These are phyloP conservation scores for Colletotrichum sp. DNA, from an alignment of 2,329 filamentous ascomycete species.

Conservation along the genomic window DNA sequence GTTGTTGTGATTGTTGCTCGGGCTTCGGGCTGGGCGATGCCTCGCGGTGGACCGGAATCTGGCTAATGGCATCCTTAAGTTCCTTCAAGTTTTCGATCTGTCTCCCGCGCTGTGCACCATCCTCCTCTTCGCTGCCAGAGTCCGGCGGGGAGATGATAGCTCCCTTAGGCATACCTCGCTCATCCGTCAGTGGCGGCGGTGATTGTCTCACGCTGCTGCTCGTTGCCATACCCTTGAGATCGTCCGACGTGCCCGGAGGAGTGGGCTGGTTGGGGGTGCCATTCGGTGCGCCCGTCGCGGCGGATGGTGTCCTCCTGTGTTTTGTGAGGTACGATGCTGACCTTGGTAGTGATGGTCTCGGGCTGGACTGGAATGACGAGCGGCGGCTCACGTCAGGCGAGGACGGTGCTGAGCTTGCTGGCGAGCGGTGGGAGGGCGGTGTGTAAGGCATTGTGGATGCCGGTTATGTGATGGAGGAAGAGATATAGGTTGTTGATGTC, in stretches of 20 bases:
- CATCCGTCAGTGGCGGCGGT: conserved; percentile 79
- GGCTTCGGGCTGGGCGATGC: conserved; percentile 54
- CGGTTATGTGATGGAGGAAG: background rate
- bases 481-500: background rate
- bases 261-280: conserved; percentile 44
- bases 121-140: conserved; percentile 84
- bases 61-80: conserved; percentile 81
- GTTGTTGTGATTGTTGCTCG: conserved; percentile 5
- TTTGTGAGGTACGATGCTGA: conserved; percentile 71
- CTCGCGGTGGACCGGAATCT: conserved; percentile 71
- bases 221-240: conserved; percentile 50
- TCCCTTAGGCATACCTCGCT: conserved; percentile 75
- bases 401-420: conserved; percentile 60
- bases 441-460: conserved; percentile 79
- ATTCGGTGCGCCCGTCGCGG: conserved; percentile 27
- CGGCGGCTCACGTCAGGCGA: conserved; percentile 65
- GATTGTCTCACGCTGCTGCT: conserved; percentile 78
- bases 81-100: conserved; percentile 63
- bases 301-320: conserved; percentile 65
- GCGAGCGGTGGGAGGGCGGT: conserved; percentile 72
- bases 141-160: conserved; percentile 93
- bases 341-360: conserved; percentile 62
- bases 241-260: conserved; percentile 54
- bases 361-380: conserved; percentile 57
- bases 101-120: conserved; percentile 48